Percentiles rank a stretch among this genome's conserved stretches.
phyloP scores from a whole-genome alignment of 257 asterid genomes.

The Misopates orontium region DNA sequence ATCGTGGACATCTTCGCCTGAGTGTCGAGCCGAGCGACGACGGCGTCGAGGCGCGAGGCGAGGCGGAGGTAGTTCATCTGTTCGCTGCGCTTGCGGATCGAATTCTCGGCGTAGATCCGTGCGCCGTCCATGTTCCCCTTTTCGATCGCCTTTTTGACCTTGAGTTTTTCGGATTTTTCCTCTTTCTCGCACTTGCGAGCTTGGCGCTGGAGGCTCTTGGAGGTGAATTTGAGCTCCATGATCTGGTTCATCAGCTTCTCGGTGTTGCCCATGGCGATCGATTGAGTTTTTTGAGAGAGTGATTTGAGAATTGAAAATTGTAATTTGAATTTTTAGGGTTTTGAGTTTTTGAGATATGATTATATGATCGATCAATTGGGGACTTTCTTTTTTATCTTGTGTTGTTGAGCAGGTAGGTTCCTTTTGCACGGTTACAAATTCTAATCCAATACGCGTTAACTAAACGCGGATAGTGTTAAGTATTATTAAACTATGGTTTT shows the following conservation, averaged over 20 bases:
- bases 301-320: too few species aligned
- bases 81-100: slow-evolving; percentile 94
- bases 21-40: slow-evolving; percentile 92
- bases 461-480: too few species aligned
- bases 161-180: slow-evolving; percentile 87
- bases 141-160: slow-evolving; percentile 96
- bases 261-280: slow-evolving; percentile 72
- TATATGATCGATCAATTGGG: too few species aligned
- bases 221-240: slow-evolving; percentile 92
- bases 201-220: slow-evolving; percentile 86
- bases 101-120: slow-evolving; percentile 95
- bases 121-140: slow-evolving; percentile 99
- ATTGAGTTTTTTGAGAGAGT: too few species aligned
- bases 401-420: too few species aligned
- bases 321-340: too few species aligned
- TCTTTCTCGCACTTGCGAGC: slow-evolving; percentile 94
- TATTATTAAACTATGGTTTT: too few species aligned
- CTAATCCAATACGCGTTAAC: too few species aligned
- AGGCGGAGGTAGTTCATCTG: slow-evolving; percentile 96
- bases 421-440: too few species aligned
- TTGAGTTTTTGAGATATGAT: too few species aligned
- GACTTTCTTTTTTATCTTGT: too few species aligned
- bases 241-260: slow-evolving; percentile 91
- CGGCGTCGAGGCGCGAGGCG: slow-evolving; percentile 93
- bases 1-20: slow-evolving; percentile 89